phyloP scores from a whole-genome alignment of 805 yeast genomes.

The Maudiozyma turicensis region DNA sequence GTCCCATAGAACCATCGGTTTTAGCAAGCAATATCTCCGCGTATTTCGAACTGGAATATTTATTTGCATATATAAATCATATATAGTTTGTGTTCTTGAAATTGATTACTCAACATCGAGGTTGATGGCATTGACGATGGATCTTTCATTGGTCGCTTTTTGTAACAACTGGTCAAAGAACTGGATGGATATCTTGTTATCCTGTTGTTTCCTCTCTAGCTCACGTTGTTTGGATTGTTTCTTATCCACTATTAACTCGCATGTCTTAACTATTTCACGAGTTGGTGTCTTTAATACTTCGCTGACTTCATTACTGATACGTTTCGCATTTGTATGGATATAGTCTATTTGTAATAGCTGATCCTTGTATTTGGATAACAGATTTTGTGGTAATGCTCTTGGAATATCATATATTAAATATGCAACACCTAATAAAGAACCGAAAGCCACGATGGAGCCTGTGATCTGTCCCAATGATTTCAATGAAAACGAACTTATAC shows the following conservation, averaged over 20 bases:
- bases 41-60: neutral
- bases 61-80: neutral
- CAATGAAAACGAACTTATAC: slow-evolving; percentile 31
- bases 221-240: slow-evolving; percentile 19
- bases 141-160: slow-evolving; percentile 15
- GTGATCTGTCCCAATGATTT: slow-evolving; percentile 37
- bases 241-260: slow-evolving; percentile 22
- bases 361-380: slow-evolving; percentile 57
- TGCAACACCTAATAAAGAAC: slow-evolving; percentile 43
- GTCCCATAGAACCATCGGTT: no score
- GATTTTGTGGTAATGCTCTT: slow-evolving; percentile 75
- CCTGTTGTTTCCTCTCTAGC: slow-evolving; percentile 17
- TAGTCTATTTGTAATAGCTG: slow-evolving; percentile 65
- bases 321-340: slow-evolving; percentile 62
- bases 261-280: slow-evolving; percentile 49
- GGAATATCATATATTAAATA: slow-evolving; percentile 77
- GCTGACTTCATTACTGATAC: slow-evolving; percentile 75
- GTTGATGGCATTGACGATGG: slow-evolving; percentile 18
- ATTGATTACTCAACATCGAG: slow-evolving; percentile 23
- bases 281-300: slow-evolving; percentile 74
- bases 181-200: slow-evolving; percentile 19
- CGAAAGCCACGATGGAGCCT: slow-evolving; percentile 43
- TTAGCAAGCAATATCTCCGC: no score
- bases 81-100: no score
- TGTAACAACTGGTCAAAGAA: slow-evolving; percentile 20